phyloP scores from a whole-genome alignment of 768 basidiomycete genomes.

The Sarcodon sp. region DNA sequence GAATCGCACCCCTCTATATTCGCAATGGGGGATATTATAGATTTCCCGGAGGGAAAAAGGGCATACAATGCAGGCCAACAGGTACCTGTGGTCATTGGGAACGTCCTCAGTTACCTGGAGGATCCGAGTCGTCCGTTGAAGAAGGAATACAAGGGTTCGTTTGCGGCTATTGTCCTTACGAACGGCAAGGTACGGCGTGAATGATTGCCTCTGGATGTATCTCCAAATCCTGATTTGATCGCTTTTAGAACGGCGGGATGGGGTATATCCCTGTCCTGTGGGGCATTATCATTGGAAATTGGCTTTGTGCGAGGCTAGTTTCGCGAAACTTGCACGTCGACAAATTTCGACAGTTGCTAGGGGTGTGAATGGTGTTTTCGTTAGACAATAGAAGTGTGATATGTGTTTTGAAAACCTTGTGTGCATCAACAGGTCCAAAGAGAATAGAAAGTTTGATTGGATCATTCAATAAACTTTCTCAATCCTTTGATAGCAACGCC shows the following conservation, averaged over 20 bases:
- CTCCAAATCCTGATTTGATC: neutral
- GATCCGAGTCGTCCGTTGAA: conserved; percentile 17
- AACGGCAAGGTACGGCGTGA: conserved; percentile 33
- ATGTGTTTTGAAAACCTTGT: too few species aligned
- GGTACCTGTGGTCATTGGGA: conserved; percentile 28
- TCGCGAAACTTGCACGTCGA: too few species aligned
- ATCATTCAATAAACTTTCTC: conserved; percentile 4
- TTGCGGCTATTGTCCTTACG: conserved; percentile 41
- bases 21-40: conserved; percentile 54
- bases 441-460: too few species aligned
- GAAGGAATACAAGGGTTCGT: conserved; percentile 33
- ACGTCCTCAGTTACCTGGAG: conserved; percentile 30
- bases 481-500: conserved; percentile 29
- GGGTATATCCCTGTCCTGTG: neutral
- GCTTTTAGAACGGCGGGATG: neutral
- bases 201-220: neutral
- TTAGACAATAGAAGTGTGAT: too few species aligned
- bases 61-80: conserved; percentile 33
- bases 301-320: too few species aligned
- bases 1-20: conserved; percentile 37
- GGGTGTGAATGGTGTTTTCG: too few species aligned
- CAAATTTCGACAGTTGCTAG: too few species aligned
- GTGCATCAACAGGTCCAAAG: too few species aligned
- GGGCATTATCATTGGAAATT: neutral
- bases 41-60: conserved; percentile 53